phyloP scores from a whole-genome alignment of 2,329 filamentous ascomycete genomes.

The Neopestalotiopsis sp. region DNA sequence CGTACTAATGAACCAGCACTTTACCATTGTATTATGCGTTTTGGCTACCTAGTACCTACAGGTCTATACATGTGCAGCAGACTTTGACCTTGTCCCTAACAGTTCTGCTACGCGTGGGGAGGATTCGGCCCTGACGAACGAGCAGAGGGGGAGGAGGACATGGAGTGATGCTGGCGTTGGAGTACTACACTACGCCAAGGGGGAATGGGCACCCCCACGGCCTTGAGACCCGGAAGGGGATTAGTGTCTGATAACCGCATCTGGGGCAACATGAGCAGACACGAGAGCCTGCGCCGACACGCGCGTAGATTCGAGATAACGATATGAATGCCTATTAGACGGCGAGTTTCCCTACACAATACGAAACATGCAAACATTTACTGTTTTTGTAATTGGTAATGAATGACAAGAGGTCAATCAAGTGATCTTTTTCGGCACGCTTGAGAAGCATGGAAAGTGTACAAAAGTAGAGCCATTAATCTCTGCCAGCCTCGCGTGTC shows the following conservation, averaged over 20 bases:
- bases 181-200: background rate
- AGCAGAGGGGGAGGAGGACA: background rate
- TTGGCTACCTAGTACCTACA: background rate
- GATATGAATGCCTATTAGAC: conserved; percentile 13
- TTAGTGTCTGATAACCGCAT: conserved; percentile 15
- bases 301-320: conserved; percentile 17
- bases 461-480: no score
- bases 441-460: no score
- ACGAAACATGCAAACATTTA: no score
- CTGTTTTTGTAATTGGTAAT: background rate
- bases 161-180: conserved; percentile 6
- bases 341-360: no score
- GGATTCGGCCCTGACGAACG: background rate
- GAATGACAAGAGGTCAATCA: no score
- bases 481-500: no score
- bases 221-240: conserved; percentile 5
- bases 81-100: no score
- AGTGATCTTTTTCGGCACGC: no score
- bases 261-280: conserved; percentile 1
- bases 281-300: background rate
- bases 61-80: no score
- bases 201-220: conserved; percentile 10
- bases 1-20: background rate
- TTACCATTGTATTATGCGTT: background rate
- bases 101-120: background rate